Conservation (phyloP, 78 protist species). For the Pelomyxa schiedti region DNA sequence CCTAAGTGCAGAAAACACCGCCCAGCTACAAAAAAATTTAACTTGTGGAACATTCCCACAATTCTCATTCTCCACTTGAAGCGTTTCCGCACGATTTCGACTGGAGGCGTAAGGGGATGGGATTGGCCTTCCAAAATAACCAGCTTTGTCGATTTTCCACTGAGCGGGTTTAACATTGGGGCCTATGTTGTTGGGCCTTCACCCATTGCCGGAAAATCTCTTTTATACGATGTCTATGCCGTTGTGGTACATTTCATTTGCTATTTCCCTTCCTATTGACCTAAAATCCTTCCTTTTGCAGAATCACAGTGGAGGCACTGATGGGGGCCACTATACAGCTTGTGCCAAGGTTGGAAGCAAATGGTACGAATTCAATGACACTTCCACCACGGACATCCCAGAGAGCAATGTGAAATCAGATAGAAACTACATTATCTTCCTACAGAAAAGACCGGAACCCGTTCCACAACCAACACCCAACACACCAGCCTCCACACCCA, state of each 20-base stretch:
- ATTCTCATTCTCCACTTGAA: constrained; percentile 25
- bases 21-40: neutral
- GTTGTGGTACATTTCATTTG: constrained; percentile 2
- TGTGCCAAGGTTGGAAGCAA: constrained; percentile 20
- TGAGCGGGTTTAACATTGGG: constrained; percentile 5
- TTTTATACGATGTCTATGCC: constrained; percentile 23
- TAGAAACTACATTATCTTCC: neutral
- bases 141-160: constrained; percentile 16
- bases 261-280: neutral
- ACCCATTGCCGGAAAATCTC: neutral
- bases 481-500: too few relatives aligned
- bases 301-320: constrained; percentile 20
- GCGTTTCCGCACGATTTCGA: too few relatives aligned
- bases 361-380: constrained; percentile 23
- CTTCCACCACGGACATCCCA: neutral
- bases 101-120: too few relatives aligned
- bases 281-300: constrained; percentile 6
- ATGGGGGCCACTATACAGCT: constrained; percentile 51
- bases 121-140: constrained; percentile 10
- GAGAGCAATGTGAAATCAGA: neutral
- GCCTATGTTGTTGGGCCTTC: neutral
- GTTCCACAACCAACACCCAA: too few relatives aligned
- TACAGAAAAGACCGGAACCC: too few relatives aligned
- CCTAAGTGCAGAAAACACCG: constrained; percentile 8
- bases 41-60: neutral